These are phyloP conservation scores for Lophiostoma macrostomum DNA, from an alignment of 495 filamentous ascomycete genomes.

Conservation along the genomic window DNA sequence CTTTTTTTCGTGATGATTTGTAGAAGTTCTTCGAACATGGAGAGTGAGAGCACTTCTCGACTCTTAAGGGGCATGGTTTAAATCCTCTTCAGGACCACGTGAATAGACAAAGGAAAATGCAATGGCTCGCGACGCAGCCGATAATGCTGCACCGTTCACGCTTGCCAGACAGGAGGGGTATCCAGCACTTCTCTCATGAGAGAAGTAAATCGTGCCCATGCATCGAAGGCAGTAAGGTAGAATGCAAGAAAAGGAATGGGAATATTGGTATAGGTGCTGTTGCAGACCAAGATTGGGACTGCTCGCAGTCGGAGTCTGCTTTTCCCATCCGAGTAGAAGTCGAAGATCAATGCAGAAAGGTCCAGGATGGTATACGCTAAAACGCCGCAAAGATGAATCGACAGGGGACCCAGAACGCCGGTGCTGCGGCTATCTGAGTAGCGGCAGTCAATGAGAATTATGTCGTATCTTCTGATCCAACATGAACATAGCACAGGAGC, in stretches of 20 bases:
- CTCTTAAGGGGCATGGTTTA: conserved; percentile 10
- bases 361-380: conserved; percentile 26
- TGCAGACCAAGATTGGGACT: background rate
- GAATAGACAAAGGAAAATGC: conserved; percentile 32
- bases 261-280: background rate
- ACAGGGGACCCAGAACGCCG: conserved; percentile 21
- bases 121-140: conserved; percentile 25
- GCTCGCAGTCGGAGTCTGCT: background rate
- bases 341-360: conserved; percentile 8
- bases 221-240: background rate
- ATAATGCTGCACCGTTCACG: conserved; percentile 13
- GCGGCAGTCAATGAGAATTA: conserved; percentile 29
- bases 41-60: conserved; percentile 30
- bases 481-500: conserved; percentile 25
- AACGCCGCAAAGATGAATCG: conserved; percentile 28
- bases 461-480: conserved; percentile 28
- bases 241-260: conserved; percentile 9
- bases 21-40: conserved; percentile 27
- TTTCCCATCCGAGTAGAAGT: background rate
- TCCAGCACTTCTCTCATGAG: conserved; percentile 10
- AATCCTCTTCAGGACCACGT: conserved; percentile 20
- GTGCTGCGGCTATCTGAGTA: conserved; percentile 6
- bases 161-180: conserved; percentile 8
- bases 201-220: background rate
- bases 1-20: conserved; percentile 25